phyloP scores from a whole-genome alignment of 2,329 filamentous ascomycete species.

The Pleurostoma richardsiae region DNA sequence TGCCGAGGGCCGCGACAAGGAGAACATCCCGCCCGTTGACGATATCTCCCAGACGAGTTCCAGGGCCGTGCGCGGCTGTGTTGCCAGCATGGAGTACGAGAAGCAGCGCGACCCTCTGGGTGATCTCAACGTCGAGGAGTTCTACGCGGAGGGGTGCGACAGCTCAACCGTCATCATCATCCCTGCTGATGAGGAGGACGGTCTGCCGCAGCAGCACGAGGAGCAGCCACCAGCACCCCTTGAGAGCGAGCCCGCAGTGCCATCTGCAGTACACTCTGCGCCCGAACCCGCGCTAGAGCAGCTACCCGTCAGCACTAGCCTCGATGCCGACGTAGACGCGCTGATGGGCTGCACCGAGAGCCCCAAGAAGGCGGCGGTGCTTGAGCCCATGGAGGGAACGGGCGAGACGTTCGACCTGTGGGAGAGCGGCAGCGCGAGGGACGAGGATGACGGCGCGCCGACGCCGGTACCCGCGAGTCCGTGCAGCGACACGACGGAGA shows the following conservation, averaged over 20 bases:
- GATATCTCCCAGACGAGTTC: conserved; percentile 56
- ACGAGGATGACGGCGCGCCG: conserved; percentile 35
- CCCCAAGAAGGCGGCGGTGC: conserved; percentile 37
- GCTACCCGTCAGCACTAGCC: conserved; percentile 10
- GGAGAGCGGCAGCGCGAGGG: conserved; percentile 64
- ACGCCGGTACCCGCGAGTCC: conserved; percentile 6
- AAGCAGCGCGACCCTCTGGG: conserved; percentile 60
- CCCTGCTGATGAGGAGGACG: conserved; percentile 52
- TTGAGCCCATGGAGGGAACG: conserved; percentile 53
- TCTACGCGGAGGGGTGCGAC: conserved; percentile 62
- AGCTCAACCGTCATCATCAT: conserved; percentile 57
- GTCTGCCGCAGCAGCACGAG: conserved; percentile 14
- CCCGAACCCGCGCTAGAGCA: conserved; percentile 16
- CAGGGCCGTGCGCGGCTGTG: conserved; percentile 24
- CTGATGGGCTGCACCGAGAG: conserved; percentile 31
- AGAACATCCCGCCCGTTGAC: conserved; percentile 78
- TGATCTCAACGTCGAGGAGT: conserved; percentile 63
- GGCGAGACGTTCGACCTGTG: conserved; percentile 62
- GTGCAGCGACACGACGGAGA: conserved; percentile 3
- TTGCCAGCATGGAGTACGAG: conserved; percentile 50
- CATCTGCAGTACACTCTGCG: not conserved
- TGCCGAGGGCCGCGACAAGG: conserved; percentile 70
- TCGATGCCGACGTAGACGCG: conserved; percentile 24
- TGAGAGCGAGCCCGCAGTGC: conserved; percentile 10
- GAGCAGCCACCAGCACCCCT: not conserved